Evolutionary conservation across 2,329 filamentous ascomycete species (phyloP).

Genomic region (Apiospora kogelbergensis): DNA sequence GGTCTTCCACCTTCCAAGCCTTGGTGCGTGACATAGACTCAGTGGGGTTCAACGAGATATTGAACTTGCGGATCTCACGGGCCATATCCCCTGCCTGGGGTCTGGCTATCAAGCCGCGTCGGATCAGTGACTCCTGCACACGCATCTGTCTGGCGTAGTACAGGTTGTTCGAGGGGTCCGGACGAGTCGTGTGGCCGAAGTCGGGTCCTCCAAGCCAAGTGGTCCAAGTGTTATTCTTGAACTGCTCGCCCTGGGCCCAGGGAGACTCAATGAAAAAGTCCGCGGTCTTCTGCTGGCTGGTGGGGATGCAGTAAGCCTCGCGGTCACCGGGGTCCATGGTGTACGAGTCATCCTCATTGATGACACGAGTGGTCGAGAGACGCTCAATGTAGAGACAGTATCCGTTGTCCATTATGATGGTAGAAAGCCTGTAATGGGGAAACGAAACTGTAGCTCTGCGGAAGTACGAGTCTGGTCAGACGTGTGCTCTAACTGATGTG

Average conservation of each 20-base stretch:
- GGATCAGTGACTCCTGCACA: not conserved
- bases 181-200: not conserved
- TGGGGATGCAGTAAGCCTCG: not conserved
- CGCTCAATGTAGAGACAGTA: not conserved
- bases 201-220: not conserved
- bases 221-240: not conserved
- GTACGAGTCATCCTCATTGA: not conserved
- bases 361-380: not conserved
- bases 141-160: not conserved
- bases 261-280: not conserved
- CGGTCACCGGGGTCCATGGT: too few relatives aligned
- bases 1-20: not conserved
- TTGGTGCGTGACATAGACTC: not conserved
- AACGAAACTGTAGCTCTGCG: not conserved
- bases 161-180: not conserved
- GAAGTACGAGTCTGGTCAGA: not conserved
- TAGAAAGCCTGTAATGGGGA: not conserved
- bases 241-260: not conserved
- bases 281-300: not conserved
- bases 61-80: slow-evolving; percentile 23
- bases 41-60: slow-evolving; percentile 18
- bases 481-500: not conserved
- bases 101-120: not conserved
- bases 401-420: not conserved
- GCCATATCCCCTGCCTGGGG: slow-evolving; percentile 7